These are phyloP conservation scores for Ogataea pini DNA, from an alignment of 805 yeast genomes.

Conservation along the genomic window DNA sequence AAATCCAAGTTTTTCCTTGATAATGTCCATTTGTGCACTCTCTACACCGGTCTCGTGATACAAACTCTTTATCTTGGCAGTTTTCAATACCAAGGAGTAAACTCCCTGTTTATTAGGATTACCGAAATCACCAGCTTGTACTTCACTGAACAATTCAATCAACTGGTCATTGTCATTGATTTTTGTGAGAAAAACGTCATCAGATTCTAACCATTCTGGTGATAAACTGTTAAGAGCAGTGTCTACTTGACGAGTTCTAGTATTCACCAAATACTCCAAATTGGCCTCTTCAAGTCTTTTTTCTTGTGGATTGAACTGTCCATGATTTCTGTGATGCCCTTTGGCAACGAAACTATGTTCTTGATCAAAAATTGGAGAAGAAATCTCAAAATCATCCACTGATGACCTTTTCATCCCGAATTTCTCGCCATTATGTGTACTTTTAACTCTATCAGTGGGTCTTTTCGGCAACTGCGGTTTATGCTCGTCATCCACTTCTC, in stretches of 20 bases:
- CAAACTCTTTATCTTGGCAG: slow-evolving; percentile 15
- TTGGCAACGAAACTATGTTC: background rate
- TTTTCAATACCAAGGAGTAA: slow-evolving; percentile 21
- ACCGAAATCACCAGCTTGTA: slow-evolving; percentile 20
- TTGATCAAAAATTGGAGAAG: slow-evolving; percentile 10
- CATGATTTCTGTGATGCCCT: background rate
- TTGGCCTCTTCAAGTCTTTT: slow-evolving; percentile 6
- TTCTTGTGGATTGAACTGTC: background rate
- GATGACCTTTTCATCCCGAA: slow-evolving; percentile 17
- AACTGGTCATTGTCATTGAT: slow-evolving; percentile 22
- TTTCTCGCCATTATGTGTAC: background rate
- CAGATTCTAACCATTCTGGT: slow-evolving; percentile 15
- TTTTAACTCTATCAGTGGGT: slow-evolving; percentile 6
- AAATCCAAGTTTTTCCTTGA: slow-evolving; percentile 3
- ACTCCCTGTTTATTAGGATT: slow-evolving; percentile 21
- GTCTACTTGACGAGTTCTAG: slow-evolving; percentile 20
- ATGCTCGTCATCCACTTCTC: background rate
- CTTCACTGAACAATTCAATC: slow-evolving; percentile 28
- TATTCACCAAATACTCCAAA: slow-evolving; percentile 12
- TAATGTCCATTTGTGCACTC: slow-evolving; percentile 2
- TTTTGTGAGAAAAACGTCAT: slow-evolving; percentile 21
- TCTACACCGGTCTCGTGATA: slow-evolving; percentile 1
- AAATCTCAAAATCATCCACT: slow-evolving; percentile 18
- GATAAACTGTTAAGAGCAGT: slow-evolving; percentile 12
- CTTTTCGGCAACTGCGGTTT: slow-evolving; percentile 17